Conservation (phyloP, 441 rosid genomes). For the Gossypium lobatum region DNA sequence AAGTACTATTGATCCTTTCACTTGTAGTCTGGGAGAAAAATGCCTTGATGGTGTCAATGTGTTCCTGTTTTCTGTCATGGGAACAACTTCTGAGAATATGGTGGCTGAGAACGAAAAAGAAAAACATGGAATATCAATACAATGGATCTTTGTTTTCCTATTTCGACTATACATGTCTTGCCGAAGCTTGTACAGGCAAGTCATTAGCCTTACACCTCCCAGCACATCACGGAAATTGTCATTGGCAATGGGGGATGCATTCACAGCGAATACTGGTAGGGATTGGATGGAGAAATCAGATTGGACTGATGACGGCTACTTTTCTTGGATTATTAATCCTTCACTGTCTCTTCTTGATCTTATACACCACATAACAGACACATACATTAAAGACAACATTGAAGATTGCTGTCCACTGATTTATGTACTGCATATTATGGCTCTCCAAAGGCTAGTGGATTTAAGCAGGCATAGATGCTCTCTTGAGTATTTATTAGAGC, state of each 20-base stretch:
- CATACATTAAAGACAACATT: constrained; percentile 38
- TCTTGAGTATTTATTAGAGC: constrained; percentile 52
- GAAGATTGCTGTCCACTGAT: constrained; percentile 48
- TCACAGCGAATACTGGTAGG: constrained; percentile 47
- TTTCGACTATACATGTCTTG: constrained; percentile 65
- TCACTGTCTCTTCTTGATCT: constrained; percentile 63
- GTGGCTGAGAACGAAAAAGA: constrained; percentile 24
- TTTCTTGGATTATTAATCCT: constrained; percentile 63
- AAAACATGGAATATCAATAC: constrained; percentile 34
- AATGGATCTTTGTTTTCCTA: constrained; percentile 65
- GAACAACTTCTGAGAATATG: constrained; percentile 27
- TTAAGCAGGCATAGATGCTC: constrained; percentile 71
- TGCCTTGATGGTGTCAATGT: constrained; percentile 37
- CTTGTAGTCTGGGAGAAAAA: constrained; percentile 49
- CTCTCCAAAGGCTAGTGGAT: constrained; percentile 86
- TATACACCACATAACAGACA: constrained; percentile 44
- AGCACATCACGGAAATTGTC: constrained; percentile 50
- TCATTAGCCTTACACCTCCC: constrained; percentile 65
- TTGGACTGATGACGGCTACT: constrained; percentile 65
- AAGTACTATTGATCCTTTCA: constrained; percentile 46
- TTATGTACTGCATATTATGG: constrained; percentile 51
- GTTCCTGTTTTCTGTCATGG: constrained; percentile 48
- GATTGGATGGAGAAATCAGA: constrained; percentile 63
- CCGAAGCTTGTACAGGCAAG: constrained; percentile 72
- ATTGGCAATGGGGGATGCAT: constrained; percentile 40